phyloP scores from a whole-genome alignment of 129 eudicot species.

The Pittosporum tobira region DNA sequence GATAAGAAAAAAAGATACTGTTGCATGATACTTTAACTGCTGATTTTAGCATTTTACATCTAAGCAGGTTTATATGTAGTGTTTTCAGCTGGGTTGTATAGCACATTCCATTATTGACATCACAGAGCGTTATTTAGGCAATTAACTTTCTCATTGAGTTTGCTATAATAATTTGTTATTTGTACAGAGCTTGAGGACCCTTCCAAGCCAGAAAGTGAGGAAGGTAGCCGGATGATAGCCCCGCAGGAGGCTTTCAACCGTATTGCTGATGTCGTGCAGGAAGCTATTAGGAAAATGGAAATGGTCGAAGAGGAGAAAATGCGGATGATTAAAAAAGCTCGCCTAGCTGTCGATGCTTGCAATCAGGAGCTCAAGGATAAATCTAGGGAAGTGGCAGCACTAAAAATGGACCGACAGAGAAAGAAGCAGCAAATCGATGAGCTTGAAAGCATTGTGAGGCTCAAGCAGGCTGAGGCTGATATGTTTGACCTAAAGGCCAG shows the following conservation, averaged over 20 bases:
- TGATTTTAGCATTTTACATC: background rate
- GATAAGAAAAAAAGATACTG: background rate
- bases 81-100: too few relatives aligned
- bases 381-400: constrained; percentile 59
- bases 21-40: too few relatives aligned
- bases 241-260: constrained; percentile 80
- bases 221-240: constrained; percentile 49
- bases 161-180: background rate
- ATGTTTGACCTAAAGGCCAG: constrained; percentile 78
- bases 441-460: constrained; percentile 72
- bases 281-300: constrained; percentile 83
- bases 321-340: constrained; percentile 64
- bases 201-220: constrained; percentile 47
- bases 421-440: constrained; percentile 76
- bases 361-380: constrained; percentile 81
- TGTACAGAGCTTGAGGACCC: constrained; percentile 65
- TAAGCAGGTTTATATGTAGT: too few relatives aligned
- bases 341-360: constrained; percentile 65
- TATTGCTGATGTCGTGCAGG: constrained; percentile 77
- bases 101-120: too few relatives aligned
- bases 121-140: too few relatives aligned
- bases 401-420: constrained; percentile 65
- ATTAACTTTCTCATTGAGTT: background rate
- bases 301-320: constrained; percentile 78
- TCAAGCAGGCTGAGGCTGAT: constrained; percentile 77